phyloP scores from a whole-genome alignment of 176 grass and related monocot species.

The Aegilops speltoides region DNA sequence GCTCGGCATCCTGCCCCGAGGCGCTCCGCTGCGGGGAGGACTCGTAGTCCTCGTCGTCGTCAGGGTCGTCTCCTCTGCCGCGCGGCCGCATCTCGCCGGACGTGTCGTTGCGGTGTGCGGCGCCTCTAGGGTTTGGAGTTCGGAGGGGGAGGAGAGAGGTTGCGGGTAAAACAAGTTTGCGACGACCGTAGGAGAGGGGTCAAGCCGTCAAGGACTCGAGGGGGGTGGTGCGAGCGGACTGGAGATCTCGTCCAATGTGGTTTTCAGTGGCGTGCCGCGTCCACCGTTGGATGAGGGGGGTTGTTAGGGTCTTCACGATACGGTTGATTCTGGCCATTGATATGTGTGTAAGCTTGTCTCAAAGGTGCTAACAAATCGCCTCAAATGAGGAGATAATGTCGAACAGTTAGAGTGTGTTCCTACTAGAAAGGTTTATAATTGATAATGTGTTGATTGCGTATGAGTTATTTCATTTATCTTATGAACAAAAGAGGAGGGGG shows the following conservation, averaged over 20 bases:
- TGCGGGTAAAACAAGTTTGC: not conserved
- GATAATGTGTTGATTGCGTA: too few relatives aligned
- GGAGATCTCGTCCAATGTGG: not conserved
- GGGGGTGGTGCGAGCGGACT: not conserved
- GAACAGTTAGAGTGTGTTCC: too few relatives aligned
- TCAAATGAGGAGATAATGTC: too few relatives aligned
- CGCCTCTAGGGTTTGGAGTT: conserved; percentile 44
- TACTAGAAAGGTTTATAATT: too few relatives aligned
- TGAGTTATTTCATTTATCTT: too few relatives aligned
- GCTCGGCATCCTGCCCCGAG: not conserved
- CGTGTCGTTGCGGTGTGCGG: not conserved
- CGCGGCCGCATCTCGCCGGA: conserved; percentile 51
- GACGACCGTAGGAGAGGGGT: not conserved
- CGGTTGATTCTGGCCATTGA: not conserved
- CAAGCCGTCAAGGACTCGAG: not conserved
- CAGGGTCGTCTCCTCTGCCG: conserved; percentile 39
- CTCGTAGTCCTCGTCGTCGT: conserved; percentile 41
- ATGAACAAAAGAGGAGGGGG: too few relatives aligned
- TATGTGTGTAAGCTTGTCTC: too few relatives aligned
- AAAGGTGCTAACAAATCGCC: too few relatives aligned
- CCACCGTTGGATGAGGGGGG: not conserved
- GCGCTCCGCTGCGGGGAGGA: conserved; percentile 17
- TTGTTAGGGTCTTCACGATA: not conserved
- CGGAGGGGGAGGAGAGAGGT: not conserved
- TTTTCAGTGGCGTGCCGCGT: not conserved